Evolutionary conservation across 2,329 filamentous ascomycete species (phyloP).

Genomic region (Hypoxylon sp.): DNA sequence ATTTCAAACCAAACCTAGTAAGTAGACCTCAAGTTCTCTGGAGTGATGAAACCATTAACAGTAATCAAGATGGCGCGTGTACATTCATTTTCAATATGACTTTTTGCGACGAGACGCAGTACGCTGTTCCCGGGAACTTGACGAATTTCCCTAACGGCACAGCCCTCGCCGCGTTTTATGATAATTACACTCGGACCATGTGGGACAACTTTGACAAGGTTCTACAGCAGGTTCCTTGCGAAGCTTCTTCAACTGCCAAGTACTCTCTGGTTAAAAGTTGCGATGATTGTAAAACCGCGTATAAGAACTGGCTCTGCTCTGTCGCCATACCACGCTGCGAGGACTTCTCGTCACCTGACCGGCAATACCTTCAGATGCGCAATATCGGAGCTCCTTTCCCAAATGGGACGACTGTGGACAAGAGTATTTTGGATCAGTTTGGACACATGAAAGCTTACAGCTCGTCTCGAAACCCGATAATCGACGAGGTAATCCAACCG

Average conservation of each 20-base stretch:
- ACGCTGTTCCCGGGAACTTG: slow-evolving; percentile 88
- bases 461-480: slow-evolving; percentile 77
- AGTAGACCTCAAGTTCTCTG: slow-evolving; percentile 37
- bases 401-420: slow-evolving; percentile 72
- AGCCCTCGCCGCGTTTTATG: slow-evolving; percentile 80
- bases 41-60: slow-evolving; percentile 19
- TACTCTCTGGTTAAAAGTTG: slow-evolving; percentile 88
- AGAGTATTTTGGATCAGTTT: slow-evolving; percentile 52
- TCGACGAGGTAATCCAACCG: slow-evolving; percentile 80
- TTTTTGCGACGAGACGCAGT: slow-evolving; percentile 90
- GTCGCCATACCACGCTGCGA: slow-evolving; percentile 94
- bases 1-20: slow-evolving; percentile 86
- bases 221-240: slow-evolving; percentile 87
- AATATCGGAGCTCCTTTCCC: slow-evolving; percentile 80
- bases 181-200: slow-evolving; percentile 77
- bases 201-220: slow-evolving; percentile 86
- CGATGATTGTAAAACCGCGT: slow-evolving; percentile 81
- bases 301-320: slow-evolving; percentile 95
- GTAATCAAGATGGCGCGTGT: slow-evolving; percentile 65
- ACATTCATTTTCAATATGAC: slow-evolving; percentile 87
- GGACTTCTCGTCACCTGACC: slow-evolving; percentile 75
- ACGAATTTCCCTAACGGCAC: slow-evolving; percentile 71
- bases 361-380: slow-evolving; percentile 72
- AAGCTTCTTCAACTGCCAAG: slow-evolving; percentile 77
- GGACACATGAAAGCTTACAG: slow-evolving; percentile 61